A percentile compares a stretch with the other conserved stretches of the same genome.
These are phyloP conservation scores for Nicotiana rustica DNA, from an alignment of 305 asterid species.

Conservation along the genomic window DNA sequence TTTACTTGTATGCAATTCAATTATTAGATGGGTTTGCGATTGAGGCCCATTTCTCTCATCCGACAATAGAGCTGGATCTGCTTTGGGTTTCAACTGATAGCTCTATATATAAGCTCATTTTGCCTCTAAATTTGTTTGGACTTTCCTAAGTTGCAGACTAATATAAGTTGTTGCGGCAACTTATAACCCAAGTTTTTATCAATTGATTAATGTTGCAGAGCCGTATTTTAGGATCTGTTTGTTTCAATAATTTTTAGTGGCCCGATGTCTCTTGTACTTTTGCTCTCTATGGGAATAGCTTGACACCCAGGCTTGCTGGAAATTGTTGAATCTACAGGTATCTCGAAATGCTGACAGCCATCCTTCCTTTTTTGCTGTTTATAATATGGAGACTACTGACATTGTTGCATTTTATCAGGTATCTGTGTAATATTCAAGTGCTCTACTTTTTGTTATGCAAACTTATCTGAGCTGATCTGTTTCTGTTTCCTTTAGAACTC, in stretches of 20 bases:
- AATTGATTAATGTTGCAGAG: neutral
- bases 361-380: slow-evolving; percentile 96
- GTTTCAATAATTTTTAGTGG: neutral
- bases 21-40: neutral
- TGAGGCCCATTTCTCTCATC: neutral
- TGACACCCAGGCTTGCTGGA: slow-evolving; percentile 21
- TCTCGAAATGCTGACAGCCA: slow-evolving; percentile 85
- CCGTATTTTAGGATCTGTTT: neutral
- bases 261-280: neutral
- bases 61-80: neutral
- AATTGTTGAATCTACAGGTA: slow-evolving; percentile 57
- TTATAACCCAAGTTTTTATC: neutral
- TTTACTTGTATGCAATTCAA: neutral
- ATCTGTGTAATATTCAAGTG: slow-evolving; percentile 27
- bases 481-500: slow-evolving; percentile 68
- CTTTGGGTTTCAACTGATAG: slow-evolving; percentile 9
- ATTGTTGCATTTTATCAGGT: slow-evolving; percentile 93
- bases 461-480: neutral
- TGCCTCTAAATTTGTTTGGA: slow-evolving; percentile 4
- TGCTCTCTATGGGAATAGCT: slow-evolving; percentile 1
- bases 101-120: neutral
- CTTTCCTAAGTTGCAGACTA: neutral
- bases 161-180: neutral
- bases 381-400: slow-evolving; percentile 95
- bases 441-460: neutral